Evolutionary conservation across 2,329 filamentous ascomycete species (phyloP).

Genomic region (Diaporthe vaccinii): DNA sequence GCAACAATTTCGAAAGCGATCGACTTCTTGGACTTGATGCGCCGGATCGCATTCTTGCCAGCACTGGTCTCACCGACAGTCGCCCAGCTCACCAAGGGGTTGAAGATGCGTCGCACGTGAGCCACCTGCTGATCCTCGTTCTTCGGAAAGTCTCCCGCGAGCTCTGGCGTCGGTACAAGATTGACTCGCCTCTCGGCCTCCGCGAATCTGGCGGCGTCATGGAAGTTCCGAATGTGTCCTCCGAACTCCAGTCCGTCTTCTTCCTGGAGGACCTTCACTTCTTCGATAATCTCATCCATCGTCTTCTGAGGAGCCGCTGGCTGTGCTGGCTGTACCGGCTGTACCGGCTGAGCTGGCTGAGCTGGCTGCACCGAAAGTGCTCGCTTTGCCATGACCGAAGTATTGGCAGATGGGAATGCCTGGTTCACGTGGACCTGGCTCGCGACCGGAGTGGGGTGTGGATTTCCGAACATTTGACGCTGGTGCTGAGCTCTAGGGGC

Average conservation of each 20-base stretch:
- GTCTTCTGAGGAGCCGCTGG: neutral
- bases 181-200: neutral
- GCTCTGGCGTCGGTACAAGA: neutral
- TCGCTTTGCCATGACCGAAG: too few species aligned
- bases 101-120: too few species aligned
- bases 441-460: neutral
- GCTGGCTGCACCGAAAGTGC: neutral
- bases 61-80: too few species aligned
- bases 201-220: neutral
- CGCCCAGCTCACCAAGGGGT: too few species aligned
- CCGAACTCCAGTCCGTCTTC: neutral
- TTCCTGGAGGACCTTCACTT: fast-evolving
- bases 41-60: too few species aligned
- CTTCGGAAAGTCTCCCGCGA: neutral
- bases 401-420: neutral
- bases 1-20: neutral
- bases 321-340: neutral
- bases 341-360: neutral
- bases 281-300: fast-evolving
- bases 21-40: neutral
- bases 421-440: neutral
- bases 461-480: neutral
- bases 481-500: fast-evolving
- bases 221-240: neutral
- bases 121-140: neutral